Conservation (phyloP, 192 early-diverging fungal genomes). For the Rhizophagus clarus region DNA sequence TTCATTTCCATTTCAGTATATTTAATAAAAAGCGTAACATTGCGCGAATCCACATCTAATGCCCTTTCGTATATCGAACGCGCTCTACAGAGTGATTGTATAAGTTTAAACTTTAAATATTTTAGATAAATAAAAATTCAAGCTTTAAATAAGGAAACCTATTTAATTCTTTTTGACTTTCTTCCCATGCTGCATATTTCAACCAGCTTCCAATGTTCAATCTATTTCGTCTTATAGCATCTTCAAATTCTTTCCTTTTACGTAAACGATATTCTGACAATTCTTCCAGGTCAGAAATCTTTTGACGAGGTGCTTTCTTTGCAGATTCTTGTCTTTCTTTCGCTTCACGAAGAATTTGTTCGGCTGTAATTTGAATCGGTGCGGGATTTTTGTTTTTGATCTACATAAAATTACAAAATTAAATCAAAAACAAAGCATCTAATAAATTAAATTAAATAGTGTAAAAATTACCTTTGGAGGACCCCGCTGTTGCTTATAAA, state of each 20-base stretch:
- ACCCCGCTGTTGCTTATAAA: slow-evolving; percentile 33
- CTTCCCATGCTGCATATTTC: slow-evolving; percentile 97
- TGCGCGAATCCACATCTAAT: slow-evolving; percentile 85
- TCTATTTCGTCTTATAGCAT: slow-evolving; percentile 83
- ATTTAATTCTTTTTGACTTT: slow-evolving; percentile 83
- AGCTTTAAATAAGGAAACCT: slow-evolving; percentile 45
- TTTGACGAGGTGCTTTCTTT: slow-evolving; percentile 74
- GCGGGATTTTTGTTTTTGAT: slow-evolving; percentile 99
- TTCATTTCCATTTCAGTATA: slow-evolving; percentile 99
- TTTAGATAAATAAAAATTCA: neutral
- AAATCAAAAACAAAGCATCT: neutral
- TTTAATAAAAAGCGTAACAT: slow-evolving; percentile 84
- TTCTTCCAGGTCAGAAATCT: slow-evolving; percentile 92
- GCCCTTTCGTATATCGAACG: slow-evolving; percentile 92
- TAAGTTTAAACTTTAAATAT: neutral
- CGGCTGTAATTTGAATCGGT: slow-evolving; percentile 97
- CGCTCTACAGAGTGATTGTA: slow-evolving; percentile 50
- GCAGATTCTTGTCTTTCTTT: slow-evolving; percentile 76
- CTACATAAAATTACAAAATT: slow-evolving; percentile 32
- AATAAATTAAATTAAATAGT: neutral
- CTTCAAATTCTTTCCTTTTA: slow-evolving; percentile 95
- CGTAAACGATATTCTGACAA: slow-evolving; percentile 85
- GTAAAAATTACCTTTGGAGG: slow-evolving; percentile 26
- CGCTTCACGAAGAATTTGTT: slow-evolving; percentile 96
- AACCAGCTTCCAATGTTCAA: slow-evolving; percentile 89